Conservation (phyloP, 306 rosid species). For the Cicer chorassanicum region DNA sequence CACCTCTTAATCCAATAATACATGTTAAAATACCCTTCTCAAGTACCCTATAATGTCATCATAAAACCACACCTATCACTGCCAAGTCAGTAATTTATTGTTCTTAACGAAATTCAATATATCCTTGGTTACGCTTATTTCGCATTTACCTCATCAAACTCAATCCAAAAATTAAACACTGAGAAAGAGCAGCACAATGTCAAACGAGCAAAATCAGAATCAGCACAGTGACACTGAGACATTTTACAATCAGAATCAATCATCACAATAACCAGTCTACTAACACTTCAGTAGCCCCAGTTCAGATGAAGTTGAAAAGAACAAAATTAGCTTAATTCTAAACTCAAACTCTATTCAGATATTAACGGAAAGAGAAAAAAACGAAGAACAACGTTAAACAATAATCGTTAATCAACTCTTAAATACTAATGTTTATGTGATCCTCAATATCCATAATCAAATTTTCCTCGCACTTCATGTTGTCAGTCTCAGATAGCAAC, state of each 20-base stretch:
- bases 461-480: no score
- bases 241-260: constrained; percentile 5
- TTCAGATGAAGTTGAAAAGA: constrained; percentile 1
- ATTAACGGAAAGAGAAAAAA: background rate
- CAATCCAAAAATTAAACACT: constrained; percentile 11
- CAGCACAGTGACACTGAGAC: background rate
- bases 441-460: no score
- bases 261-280: background rate
- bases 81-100: background rate
- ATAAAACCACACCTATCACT: background rate
- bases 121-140: background rate
- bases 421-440: no score
- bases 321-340: background rate
- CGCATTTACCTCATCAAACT: background rate
- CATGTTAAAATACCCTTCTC: background rate
- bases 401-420: background rate
- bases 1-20: background rate
- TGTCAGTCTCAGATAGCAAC: no score
- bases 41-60: constrained; percentile 1
- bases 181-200: background rate
- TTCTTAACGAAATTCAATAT: background rate
- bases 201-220: background rate
- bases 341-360: background rate
- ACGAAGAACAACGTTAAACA: background rate
- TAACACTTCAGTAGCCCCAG: constrained; percentile 2